Evolutionary conservation across 2,329 filamentous ascomycete genomes (phyloP).

Genomic region (Penicillium occitanis): DNA sequence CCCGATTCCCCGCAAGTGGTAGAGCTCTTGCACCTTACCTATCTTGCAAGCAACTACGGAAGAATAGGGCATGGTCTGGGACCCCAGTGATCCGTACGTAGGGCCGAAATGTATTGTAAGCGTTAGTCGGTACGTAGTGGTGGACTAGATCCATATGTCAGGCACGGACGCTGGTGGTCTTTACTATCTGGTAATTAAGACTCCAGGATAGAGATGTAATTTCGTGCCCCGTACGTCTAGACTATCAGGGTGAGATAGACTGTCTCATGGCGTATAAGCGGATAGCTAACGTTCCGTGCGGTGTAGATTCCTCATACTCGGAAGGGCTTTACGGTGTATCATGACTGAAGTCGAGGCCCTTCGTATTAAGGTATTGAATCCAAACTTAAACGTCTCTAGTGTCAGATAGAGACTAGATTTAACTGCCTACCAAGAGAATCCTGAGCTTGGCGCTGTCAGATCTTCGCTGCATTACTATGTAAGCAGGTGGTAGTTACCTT

Average conservation of each 20-base stretch:
- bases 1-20: not conserved
- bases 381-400: not conserved
- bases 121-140: slow-evolving; percentile 6
- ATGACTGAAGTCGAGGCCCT: not conserved
- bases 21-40: not conserved
- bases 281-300: not conserved
- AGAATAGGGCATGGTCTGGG: slow-evolving; percentile 2
- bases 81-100: slow-evolving; percentile 5
- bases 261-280: not conserved
- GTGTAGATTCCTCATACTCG: not conserved
- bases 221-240: not conserved
- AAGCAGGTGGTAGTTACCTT: not conserved
- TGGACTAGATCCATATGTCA: not conserved
- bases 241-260: not conserved
- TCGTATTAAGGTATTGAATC: not conserved
- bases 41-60: not conserved
- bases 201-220: not conserved
- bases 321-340: not conserved
- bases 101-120: slow-evolving; percentile 22
- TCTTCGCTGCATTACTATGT: not conserved
- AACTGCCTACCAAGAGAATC: not conserved
- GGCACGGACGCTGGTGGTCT: not conserved
- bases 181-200: not conserved
- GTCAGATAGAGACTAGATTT: not conserved
- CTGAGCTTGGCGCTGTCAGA: not conserved